Conservation (phyloP, 1,139 yeast genomes). For the Taphrina populina region DNA sequence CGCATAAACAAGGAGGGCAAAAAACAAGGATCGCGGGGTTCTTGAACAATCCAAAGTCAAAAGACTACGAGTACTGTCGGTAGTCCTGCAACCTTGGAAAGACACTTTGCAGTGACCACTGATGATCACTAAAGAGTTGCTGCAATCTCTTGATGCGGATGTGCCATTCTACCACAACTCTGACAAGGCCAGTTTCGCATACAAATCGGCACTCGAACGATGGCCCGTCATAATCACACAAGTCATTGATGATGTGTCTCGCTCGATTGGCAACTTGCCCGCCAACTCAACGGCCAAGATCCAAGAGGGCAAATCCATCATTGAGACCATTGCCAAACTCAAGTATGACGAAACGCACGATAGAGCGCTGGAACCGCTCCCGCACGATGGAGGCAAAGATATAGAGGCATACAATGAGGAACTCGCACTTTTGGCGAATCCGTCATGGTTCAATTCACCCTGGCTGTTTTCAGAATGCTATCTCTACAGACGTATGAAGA, state of each 20-base stretch:
- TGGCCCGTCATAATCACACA: constrained; percentile 79
- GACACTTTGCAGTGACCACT: neutral
- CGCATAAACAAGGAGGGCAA: no score
- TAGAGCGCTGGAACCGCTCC: constrained; percentile 38
- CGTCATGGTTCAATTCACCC: constrained; percentile 82
- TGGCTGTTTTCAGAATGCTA: constrained; percentile 90
- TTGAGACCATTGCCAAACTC: constrained; percentile 45
- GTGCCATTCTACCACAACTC: constrained; percentile 50
- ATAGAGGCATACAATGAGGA: constrained; percentile 46
- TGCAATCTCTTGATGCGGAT: constrained; percentile 10
- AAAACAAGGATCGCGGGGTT: no score
- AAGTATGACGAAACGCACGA: constrained; percentile 45
- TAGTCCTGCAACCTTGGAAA: no score
- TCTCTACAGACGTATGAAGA: constrained; percentile 66
- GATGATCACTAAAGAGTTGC: constrained; percentile 9
- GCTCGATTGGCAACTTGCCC: constrained; percentile 41
- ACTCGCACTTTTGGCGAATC: constrained; percentile 48
- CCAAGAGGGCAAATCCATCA: constrained; percentile 45
- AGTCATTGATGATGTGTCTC: constrained; percentile 60
- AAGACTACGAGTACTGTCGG: no score
- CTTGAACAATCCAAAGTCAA: no score
- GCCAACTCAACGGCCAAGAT: constrained; percentile 39
- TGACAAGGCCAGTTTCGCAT: constrained; percentile 77
- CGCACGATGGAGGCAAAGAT: constrained; percentile 41
- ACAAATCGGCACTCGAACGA: constrained; percentile 70